Conservation (phyloP, 116 monocot species). For the Posidonia oceanica region DNA sequence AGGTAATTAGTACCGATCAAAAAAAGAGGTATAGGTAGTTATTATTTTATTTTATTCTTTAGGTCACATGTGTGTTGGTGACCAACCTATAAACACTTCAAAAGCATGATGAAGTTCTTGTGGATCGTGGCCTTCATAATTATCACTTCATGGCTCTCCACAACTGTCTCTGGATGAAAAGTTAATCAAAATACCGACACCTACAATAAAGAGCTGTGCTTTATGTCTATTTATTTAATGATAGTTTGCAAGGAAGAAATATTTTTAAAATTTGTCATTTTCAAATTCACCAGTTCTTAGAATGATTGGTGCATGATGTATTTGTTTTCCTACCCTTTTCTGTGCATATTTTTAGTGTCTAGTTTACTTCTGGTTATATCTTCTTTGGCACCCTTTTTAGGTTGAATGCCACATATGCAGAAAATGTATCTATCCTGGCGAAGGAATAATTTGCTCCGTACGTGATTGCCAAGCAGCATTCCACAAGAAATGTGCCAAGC, state of each 20-base stretch:
- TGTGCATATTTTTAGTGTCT: background rate
- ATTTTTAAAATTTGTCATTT: no score
- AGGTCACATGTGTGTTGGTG: no score
- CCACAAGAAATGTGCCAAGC: conserved; percentile 46
- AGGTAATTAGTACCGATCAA: no score
- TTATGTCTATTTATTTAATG: background rate
- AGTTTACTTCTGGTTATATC: background rate
- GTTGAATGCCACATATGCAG: conserved; percentile 55
- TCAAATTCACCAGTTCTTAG: no score
- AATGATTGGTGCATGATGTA: background rate
- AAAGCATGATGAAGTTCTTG: no score
- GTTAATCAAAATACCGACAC: no score
- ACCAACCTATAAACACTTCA: no score
- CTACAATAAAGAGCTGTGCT: no score
- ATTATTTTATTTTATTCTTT: no score
- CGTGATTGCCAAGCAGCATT: conserved; percentile 34
- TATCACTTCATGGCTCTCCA: background rate
- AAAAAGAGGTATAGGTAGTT: no score
- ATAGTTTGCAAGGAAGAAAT: background rate
- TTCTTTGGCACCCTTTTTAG: conserved; percentile 24
- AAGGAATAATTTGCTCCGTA: conserved; percentile 49
- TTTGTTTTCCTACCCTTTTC: background rate
- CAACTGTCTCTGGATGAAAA: no score
- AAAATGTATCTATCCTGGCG: conserved; percentile 36
- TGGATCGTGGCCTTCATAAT: no score